Evolutionary conservation across 257 asterid species (phyloP).

Genomic region (Capsicum pubescens): DNA sequence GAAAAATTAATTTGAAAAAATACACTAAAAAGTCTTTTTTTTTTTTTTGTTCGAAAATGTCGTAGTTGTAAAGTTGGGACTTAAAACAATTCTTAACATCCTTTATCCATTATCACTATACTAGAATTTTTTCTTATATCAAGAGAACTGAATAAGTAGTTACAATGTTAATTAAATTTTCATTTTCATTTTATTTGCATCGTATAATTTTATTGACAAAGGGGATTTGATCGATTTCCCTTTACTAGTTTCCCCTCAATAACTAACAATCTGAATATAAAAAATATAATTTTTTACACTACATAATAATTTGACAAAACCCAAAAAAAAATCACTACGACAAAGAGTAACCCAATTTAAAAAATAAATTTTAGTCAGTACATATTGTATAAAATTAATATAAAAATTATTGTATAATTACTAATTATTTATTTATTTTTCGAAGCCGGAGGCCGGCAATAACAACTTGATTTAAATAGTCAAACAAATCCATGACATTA

Average conservation of each 20-base stretch:
- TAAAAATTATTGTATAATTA: background rate
- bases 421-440: background rate
- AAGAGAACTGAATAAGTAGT: too few species aligned
- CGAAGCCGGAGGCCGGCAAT: slow-evolving; percentile 7
- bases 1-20: background rate
- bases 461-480: background rate
- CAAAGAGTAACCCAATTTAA: background rate
- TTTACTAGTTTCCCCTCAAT: too few species aligned
- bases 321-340: background rate
- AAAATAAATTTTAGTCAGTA: background rate
- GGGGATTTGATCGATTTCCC: too few species aligned
- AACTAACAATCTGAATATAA: background rate
- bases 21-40: background rate
- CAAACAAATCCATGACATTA: background rate
- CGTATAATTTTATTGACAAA: too few species aligned
- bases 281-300: background rate
- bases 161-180: background rate
- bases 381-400: background rate
- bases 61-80: background rate
- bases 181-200: background rate
- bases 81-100: background rate
- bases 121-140: background rate
- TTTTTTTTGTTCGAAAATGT: background rate
- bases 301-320: background rate
- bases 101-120: background rate